Percentiles rank a stretch among this genome's conserved stretches.
phyloP scores from a whole-genome alignment of 192 early-diverging fungal species.

The Mortierella hygrophila region DNA sequence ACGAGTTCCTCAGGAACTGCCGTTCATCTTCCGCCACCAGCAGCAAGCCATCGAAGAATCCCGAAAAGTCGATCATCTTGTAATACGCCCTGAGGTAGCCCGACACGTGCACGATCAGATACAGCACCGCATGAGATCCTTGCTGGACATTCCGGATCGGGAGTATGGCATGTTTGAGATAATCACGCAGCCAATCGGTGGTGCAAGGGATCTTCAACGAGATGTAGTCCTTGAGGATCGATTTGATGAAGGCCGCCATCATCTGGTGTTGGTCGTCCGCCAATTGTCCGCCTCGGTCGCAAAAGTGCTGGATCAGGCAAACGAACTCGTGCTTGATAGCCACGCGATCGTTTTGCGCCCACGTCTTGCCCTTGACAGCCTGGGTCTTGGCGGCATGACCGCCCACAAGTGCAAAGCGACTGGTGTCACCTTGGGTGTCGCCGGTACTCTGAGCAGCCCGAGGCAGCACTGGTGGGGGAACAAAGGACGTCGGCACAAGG shows the following conservation, averaged over 20 bases:
- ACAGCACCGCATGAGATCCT: conserved; percentile 32
- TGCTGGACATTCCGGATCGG: conserved; percentile 33
- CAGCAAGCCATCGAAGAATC: conserved; percentile 59
- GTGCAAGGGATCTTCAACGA: conserved; percentile 51
- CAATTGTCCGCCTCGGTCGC: conserved; percentile 57
- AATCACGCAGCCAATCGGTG: conserved; percentile 64
- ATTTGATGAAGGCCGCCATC: conserved; percentile 59
- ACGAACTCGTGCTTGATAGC: conserved; percentile 69
- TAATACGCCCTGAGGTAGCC: conserved; percentile 41
- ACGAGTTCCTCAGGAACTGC: conserved; percentile 37
- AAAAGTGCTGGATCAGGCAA: conserved; percentile 59
- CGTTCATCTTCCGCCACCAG: conserved; percentile 51
- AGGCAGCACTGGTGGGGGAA: conserved; percentile 37
- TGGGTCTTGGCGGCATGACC: conserved; percentile 28
- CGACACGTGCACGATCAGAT: conserved; percentile 34
- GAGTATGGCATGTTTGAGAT: conserved; percentile 55
- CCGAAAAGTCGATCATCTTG: conserved; percentile 62
- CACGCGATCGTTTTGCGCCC: conserved; percentile 70
- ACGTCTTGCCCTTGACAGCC: conserved; percentile 64
- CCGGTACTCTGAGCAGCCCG: background rate
- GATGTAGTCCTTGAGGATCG: conserved; percentile 63
- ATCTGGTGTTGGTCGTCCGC: conserved; percentile 60
- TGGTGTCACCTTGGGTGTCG: conserved; percentile 15
- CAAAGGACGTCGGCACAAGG: conserved; percentile 27
- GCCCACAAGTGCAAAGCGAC: conserved; percentile 16